A percentile compares a stretch with the other conserved stretches of the same genome.
These are phyloP conservation scores for Fomitopsis pulvina DNA, from an alignment of 768 basidiomycete genomes.

Conservation along the genomic window DNA sequence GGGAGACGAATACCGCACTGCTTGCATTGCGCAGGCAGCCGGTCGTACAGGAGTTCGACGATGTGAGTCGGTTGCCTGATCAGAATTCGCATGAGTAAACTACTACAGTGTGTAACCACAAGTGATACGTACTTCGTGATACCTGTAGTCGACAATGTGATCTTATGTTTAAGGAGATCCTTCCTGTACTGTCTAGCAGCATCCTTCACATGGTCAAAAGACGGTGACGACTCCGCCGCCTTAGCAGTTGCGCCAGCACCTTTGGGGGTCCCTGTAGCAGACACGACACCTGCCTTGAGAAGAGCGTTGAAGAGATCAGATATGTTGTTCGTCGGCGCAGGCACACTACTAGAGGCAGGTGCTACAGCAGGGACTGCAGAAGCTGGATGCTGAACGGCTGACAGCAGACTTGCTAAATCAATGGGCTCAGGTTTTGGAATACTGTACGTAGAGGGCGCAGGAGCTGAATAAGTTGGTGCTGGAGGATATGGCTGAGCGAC, in stretches of 20 bases:
- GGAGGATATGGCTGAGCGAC: conserved; percentile 24
- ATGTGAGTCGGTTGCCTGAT: conserved; percentile 54
- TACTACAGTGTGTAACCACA: neutral
- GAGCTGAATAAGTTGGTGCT: conserved; percentile 10
- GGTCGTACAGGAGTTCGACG: conserved; percentile 64
- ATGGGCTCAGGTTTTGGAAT: conserved; percentile 25
- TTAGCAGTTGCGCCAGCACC: conserved; percentile 40
- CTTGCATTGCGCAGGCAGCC: conserved; percentile 79
- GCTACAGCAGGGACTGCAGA: conserved; percentile 19
- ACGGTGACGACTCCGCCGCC: conserved; percentile 26
- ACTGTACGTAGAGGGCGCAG: neutral
- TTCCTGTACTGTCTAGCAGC: conserved; percentile 52
- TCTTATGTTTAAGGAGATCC: conserved; percentile 48
- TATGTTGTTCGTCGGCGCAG: conserved; percentile 32
- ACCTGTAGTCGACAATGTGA: conserved; percentile 62
- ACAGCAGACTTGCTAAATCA: conserved; percentile 25
- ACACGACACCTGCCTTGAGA: conserved; percentile 74
- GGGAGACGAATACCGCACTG: conserved; percentile 90
- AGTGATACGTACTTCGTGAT: conserved; percentile 52
- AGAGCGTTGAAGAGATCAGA: conserved; percentile 59
- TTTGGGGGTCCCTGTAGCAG: conserved; percentile 43
- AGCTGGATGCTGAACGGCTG: conserved; percentile 17
- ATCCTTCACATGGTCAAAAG: conserved; percentile 37
- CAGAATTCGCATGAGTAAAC: neutral
- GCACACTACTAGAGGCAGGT: conserved; percentile 16